Base-by-base conservation (phyloP, 2,329 filamentous ascomycete species). In the Colletotrichum navitas region DNA sequence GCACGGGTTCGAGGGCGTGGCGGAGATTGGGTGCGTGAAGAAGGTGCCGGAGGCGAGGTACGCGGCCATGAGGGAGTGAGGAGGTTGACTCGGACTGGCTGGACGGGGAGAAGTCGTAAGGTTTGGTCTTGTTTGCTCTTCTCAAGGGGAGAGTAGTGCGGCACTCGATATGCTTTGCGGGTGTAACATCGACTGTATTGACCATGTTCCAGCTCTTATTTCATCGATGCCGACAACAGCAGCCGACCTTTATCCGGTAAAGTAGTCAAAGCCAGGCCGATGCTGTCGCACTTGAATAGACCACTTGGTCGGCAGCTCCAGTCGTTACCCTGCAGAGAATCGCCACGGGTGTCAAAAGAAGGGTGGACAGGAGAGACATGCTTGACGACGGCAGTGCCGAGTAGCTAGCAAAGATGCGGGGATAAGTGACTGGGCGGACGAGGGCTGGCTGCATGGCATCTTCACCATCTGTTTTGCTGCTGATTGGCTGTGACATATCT, bases 1-100 rank as follows among this genome's bases (percentile, higher is more conserved):
- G 3, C 83, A 85, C 72, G 80, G 76, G 0, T 84, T 81, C 56
- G 81, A 82, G 59, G 63, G 56, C 10, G 67, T 68, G 5, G 36
- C 29, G 10, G 66, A 39, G 1, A 63, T 70, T 7, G 58, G 65
- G 12, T 74, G 75, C 36, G 74, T 75, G 21, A 74, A 73, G 74
- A 73, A 34, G 58, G 79, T 77, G 10, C 29, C 74, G 47, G 75
- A 76, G 66, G 76, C 72, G 47, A 70, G 75, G 54, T 70, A 73
- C 16, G 59, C 54, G 58, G 76, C 74, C 29, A 64, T 32, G 45
- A 66, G 66, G 39, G 56, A 5, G 14, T 66, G 45, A 66, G 24
- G 26, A 12, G 21, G 43, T 47, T n/a, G 43, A 7, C 8, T 47
- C 21, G 18, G 45, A 8, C 45, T 12, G 21, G 45, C n/a, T 4